Evolutionary conservation across 441 rosid genomes (phyloP), one percentile per base, ranked within the genome.

Genomic region (Pelargonium myrrhifolium): DNA sequence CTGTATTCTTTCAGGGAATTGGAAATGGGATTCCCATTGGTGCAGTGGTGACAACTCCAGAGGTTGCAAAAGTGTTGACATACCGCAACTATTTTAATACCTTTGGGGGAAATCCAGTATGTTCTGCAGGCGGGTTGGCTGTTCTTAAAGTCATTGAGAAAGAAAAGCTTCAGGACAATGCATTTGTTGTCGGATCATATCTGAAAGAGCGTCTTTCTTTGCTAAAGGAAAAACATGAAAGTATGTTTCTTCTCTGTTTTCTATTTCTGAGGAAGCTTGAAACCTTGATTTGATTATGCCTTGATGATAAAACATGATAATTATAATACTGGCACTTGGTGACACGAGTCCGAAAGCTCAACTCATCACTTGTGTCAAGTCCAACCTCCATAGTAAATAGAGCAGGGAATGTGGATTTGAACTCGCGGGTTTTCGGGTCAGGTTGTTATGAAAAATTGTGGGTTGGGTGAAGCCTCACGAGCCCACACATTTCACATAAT

Each of bases 11-110:
- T 66, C 78, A 87, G 97, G 99, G 98, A 9, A 94, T 92, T 31
- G 96, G 99, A 69, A 92, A 89, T 65, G 97, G 97, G 53, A 82
- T 94, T 70, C 99, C 98, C 22, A 71, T 94, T 68, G 96, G 96
- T 65, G 98, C 97, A 14, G 98, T 89, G 21, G 96, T 89, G 66
- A 89, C 96, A 51, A 92, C 97, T 14, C 91, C 90, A 24, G 97
- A 87, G 77, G 92, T 92, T 47, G 99, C 99, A 0, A 87, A 72
- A 66, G 93, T 84, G 20, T 75, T 94, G 93, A 76, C 89, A 61
- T 81, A 81, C 69, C 88, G 92, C 74, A 85, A 89, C 71, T 92
- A 82, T 72, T 92, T 92, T 66, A 87, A 92, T 75, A 92, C 96
- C 42, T 94, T 82, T 71, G 97, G 98, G 14, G 94, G 99, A 11